Evolutionary conservation across 1,284 basidiomycete species (phyloP), one percentile per base, ranked within the genome.

Genomic region (Malassezia vespertilionis): DNA sequence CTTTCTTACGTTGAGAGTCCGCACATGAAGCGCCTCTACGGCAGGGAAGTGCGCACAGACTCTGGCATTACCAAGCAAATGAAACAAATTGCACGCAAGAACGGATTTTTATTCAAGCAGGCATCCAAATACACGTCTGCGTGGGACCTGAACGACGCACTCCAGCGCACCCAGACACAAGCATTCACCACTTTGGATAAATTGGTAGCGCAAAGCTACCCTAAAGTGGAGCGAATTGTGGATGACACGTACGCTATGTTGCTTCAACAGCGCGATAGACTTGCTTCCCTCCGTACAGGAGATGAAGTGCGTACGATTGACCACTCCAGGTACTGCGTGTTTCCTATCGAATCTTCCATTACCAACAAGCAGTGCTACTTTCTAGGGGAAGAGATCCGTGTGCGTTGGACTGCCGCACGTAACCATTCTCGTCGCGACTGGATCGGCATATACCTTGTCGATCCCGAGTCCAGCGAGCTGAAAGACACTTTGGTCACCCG

Each of bases 21-120:
- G 17, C 91, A 97, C 72, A 97, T 97, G 91, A 80, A 80, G 57
- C 87, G 86, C 65, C 76, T 96, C 14, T 97, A 96, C 71, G 91
- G 91, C 12, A 81, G 89, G 61, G 60, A 62, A 9, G 75, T 97
- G 15, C 81, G 90, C 53, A 86, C 87, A 69, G 91, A 96, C 52
- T 90, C 89, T 6, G 93, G 91, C 27, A 83, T 96, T 56, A 87
- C 90, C 52, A 93, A 95, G 75, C 90, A 95, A 22, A 82, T 97
- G 71, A 89, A 89, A 74, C 83, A 78, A 45, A 53, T 42, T 46
- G 87, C 89, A 1, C 81, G 78, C 59, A 82, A 81, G 72, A 86
- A 88, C 54, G 82, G 52, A 1, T 50, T 54, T n/a, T 42, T 67
- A 14, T 57, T 66, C 45, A 23, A 40, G 5, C 41, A 44, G 14